Conservation (phyloP, 2,329 filamentous ascomycete genomes). For the Sphaerulina musiva region DNA sequence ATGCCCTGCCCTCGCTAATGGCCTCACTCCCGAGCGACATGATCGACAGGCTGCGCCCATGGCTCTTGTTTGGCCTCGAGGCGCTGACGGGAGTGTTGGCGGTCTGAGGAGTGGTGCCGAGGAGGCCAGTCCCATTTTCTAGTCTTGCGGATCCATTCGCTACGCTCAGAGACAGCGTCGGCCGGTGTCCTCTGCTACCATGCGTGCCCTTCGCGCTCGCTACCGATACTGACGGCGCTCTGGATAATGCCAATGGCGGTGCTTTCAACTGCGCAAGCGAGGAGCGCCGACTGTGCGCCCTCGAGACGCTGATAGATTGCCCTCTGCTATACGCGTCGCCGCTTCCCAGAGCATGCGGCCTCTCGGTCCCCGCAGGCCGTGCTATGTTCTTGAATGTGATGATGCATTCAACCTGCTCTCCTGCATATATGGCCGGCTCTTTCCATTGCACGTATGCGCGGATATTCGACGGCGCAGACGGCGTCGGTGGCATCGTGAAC, state of each 20-base stretch:
- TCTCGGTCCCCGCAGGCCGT: slow-evolving; percentile 29
- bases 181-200: slow-evolving; percentile 52
- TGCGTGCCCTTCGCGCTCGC: slow-evolving; percentile 18
- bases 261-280: slow-evolving; percentile 21
- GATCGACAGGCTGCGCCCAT: slow-evolving; percentile 46
- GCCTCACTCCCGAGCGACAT: slow-evolving; percentile 44
- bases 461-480: slow-evolving; percentile 56
- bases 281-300: slow-evolving; percentile 21
- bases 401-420: slow-evolving; percentile 89
- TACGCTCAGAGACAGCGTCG: slow-evolving; percentile 57
- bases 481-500: slow-evolving; percentile 11
- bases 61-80: slow-evolving; percentile 44
- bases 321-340: slow-evolving; percentile 18
- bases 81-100: slow-evolving; percentile 34
- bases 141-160: slow-evolving; percentile 28
- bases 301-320: slow-evolving; percentile 11
- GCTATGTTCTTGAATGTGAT: slow-evolving; percentile 91
- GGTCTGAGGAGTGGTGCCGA: slow-evolving; percentile 20
- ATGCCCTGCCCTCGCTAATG: slow-evolving; percentile 23
- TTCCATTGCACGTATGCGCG: slow-evolving; percentile 94
- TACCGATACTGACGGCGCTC: slow-evolving; percentile 19
- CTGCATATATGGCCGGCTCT: slow-evolving; percentile 89
- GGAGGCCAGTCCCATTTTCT: slow-evolving; percentile 15
- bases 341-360: slow-evolving; percentile 14
- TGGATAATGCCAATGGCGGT: slow-evolving; percentile 9